Percentiles rank a stretch among this genome's conserved stretches.
phyloP scores from a whole-genome alignment of 2,329 filamentous ascomycete species.

The Scedosporium aurantiacum region DNA sequence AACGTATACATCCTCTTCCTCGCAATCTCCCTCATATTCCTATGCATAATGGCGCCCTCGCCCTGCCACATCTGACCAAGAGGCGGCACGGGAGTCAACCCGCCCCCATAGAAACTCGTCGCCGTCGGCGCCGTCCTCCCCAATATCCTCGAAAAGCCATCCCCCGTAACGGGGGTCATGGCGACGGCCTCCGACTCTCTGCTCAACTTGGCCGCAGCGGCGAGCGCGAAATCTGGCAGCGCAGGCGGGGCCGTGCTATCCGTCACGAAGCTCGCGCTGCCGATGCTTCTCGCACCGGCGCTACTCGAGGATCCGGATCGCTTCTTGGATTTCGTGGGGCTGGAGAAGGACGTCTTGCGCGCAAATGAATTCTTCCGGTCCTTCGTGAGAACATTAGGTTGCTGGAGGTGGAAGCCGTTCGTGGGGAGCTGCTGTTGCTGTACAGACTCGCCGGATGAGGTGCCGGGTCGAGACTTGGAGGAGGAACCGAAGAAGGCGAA shows the following conservation, averaged over 20 bases:
- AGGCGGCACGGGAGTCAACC: slow-evolving; percentile 18
- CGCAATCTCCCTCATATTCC: slow-evolving; percentile 70
- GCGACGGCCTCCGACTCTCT: slow-evolving; percentile 18
- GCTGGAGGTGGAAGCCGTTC: neutral
- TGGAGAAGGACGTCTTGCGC: slow-evolving; percentile 41
- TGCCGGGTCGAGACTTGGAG: slow-evolving; percentile 6
- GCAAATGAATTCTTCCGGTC: slow-evolving; percentile 42
- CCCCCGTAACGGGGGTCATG: slow-evolving; percentile 17
- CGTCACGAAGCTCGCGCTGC: slow-evolving; percentile 25
- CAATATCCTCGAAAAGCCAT: slow-evolving; percentile 33
- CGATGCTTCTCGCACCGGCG: slow-evolving; percentile 22
- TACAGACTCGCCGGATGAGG: slow-evolving; percentile 1
- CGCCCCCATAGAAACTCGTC: slow-evolving; percentile 14
- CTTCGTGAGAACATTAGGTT: slow-evolving; percentile 19
- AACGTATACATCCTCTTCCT: slow-evolving; percentile 90
- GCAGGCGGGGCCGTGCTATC: slow-evolving; percentile 39
- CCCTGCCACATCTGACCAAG: slow-evolving; percentile 11
- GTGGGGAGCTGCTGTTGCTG: neutral
- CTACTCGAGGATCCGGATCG: slow-evolving; percentile 30
- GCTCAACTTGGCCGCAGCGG: slow-evolving; percentile 34
- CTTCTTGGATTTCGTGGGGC: slow-evolving; percentile 22
- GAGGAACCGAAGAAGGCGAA: slow-evolving; percentile 6
- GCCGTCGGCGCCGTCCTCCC: slow-evolving; percentile 27
- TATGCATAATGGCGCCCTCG: slow-evolving; percentile 39
- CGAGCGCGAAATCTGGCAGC: slow-evolving; percentile 41